Percentiles rank a stretch among this genome's conserved stretches.
Conservation (phyloP, 495 filamentous ascomycete genomes). For the Lasiosphaeria hispida region DNA sequence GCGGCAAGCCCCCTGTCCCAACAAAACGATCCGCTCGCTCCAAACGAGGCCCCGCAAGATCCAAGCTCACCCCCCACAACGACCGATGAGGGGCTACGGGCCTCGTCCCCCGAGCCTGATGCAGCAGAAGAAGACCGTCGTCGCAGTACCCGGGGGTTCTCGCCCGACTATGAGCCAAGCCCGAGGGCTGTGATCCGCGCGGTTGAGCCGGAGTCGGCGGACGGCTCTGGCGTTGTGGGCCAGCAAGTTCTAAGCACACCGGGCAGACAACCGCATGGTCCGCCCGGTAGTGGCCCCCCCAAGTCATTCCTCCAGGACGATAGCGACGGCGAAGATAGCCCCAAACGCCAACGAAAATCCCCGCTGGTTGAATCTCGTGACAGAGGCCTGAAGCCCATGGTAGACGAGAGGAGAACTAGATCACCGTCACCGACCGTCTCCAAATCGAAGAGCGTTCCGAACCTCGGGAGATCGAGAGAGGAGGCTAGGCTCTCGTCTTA, state of each 20-base stretch:
- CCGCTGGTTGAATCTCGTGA: constrained; percentile 16
- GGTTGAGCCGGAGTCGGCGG: constrained; percentile 39
- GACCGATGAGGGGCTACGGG: constrained; percentile 1
- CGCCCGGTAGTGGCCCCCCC: constrained; percentile 23
- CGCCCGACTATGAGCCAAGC: constrained; percentile 63
- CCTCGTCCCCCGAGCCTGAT: not conserved
- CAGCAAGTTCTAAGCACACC: constrained; percentile 18
- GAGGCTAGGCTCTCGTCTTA: constrained; percentile 19
- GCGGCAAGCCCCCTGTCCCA: constrained; percentile 20
- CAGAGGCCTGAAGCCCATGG: constrained; percentile 20
- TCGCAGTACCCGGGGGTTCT: constrained; percentile 51
- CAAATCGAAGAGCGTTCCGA: constrained; percentile 36
- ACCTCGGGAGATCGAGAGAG: constrained; percentile 21
- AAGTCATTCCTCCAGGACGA: constrained; percentile 38
- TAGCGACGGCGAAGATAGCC: constrained; percentile 39
- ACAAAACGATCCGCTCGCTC: constrained; percentile 19
- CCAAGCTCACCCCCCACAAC: not conserved
- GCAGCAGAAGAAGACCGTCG: constrained; percentile 25
- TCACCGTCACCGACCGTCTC: constrained; percentile 33
- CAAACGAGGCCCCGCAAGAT: constrained; percentile 6
- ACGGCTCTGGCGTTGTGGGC: not conserved
- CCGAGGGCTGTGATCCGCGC: constrained; percentile 57
- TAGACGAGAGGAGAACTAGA: constrained; percentile 19
- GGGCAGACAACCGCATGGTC: constrained; percentile 16
- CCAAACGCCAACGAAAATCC: constrained; percentile 21